Conservation (phyloP, 768 basidiomycete species). For the Boletus tomentosulus region DNA sequence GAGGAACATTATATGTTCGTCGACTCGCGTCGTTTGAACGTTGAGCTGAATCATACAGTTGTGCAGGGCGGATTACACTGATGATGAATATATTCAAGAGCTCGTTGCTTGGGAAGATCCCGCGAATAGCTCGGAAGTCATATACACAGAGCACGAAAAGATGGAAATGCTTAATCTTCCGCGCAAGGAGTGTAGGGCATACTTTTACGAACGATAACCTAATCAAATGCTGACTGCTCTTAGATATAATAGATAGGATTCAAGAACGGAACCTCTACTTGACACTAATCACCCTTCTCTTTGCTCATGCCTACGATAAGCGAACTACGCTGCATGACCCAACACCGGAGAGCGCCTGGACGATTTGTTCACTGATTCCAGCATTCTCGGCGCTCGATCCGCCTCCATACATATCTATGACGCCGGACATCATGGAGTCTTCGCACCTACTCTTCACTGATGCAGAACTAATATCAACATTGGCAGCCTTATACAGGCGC, state of each 20-base stretch:
- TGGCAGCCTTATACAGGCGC: conserved; percentile 69
- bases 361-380: conserved; percentile 65
- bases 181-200: conserved; percentile 47
- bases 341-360: conserved; percentile 90
- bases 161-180: conserved; percentile 55
- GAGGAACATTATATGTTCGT: conserved; percentile 79
- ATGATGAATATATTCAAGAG: conserved; percentile 72
- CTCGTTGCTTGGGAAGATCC: conserved; percentile 67
- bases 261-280: conserved; percentile 66
- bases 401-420: conserved; percentile 41
- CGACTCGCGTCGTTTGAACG: conserved; percentile 14
- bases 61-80: conserved; percentile 73
- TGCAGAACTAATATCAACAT: conserved; percentile 45
- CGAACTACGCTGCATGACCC: conserved; percentile 75
- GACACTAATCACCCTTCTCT: conserved; percentile 65
- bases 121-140: conserved; percentile 34
- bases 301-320: conserved; percentile 77
- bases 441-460: conserved; percentile 30
- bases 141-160: conserved; percentile 73
- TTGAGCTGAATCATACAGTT: conserved; percentile 2
- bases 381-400: conserved; percentile 83
- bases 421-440: conserved; percentile 8
- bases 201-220: neutral
- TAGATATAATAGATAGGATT: conserved; percentile 56
- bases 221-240: neutral